These are phyloP conservation scores for Penstemon barbatus DNA, from an alignment of 257 asterid species.

Conservation along the genomic window DNA sequence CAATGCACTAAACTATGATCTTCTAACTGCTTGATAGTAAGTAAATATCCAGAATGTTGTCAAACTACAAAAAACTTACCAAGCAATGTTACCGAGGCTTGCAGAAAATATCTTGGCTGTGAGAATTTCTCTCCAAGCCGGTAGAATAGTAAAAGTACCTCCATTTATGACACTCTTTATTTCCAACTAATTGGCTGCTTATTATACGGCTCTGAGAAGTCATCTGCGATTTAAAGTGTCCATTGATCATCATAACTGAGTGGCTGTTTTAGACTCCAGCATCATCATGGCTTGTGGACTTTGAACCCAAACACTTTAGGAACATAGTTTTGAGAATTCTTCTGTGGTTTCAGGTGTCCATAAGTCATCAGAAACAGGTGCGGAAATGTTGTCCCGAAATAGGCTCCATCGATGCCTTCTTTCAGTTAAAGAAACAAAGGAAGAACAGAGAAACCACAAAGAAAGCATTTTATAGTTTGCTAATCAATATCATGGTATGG, in stretches of 20 bases:
- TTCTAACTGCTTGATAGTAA: conserved; percentile 6
- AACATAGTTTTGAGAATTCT: conserved; percentile 43
- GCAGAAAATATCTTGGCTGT: neutral
- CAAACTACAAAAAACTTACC: neutral
- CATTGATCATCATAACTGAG: neutral
- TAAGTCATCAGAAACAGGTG: conserved; percentile 51
- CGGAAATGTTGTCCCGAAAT: conserved; percentile 59
- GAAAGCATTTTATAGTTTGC: neutral
- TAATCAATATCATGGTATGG: neutral
- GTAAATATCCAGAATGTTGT: neutral
- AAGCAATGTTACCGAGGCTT: conserved; percentile 9
- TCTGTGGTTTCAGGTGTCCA: conserved; percentile 48
- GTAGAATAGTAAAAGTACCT: neutral
- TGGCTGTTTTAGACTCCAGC: conserved; percentile 5
- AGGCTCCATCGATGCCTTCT: conserved; percentile 56
- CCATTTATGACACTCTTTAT: neutral
- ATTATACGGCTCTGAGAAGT: neutral
- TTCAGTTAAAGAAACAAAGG: conserved; percentile 35
- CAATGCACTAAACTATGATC: neutral
- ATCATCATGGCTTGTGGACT: conserved; percentile 43
- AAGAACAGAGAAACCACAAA: conserved; percentile 7
- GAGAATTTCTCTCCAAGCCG: conserved; percentile 6
- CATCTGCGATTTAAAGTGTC: neutral
- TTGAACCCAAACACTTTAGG: conserved; percentile 54
- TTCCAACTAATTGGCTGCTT: neutral